Evolutionary conservation across 1,284 basidiomycete species (phyloP).

Genomic region (Chalciporus sp.): DNA sequence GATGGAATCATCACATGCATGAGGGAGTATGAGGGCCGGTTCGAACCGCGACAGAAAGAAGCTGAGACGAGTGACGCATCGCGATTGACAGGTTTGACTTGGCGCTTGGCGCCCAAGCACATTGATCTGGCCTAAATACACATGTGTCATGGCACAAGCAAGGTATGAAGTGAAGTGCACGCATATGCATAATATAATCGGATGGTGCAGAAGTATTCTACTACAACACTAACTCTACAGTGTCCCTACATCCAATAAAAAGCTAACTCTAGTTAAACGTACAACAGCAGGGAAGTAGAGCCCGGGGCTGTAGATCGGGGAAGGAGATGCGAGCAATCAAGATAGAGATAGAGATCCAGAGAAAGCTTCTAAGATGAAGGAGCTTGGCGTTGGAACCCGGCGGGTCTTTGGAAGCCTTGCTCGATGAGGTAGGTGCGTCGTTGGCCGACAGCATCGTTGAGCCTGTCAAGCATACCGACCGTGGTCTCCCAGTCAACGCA

Average conservation of each 20-base stretch:
- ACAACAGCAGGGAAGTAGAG: conserved; percentile 3
- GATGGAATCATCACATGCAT: no score
- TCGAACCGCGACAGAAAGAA: no score
- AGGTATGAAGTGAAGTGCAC: background rate
- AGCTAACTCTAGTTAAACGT: conserved; percentile 8
- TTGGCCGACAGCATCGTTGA: conserved; percentile 56
- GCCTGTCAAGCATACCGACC: conserved; percentile 71
- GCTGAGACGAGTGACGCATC: no score
- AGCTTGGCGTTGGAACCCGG: conserved; percentile 26
- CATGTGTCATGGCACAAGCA: background rate
- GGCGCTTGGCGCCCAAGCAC: no score
- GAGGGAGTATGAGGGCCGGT: no score
- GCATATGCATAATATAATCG: background rate
- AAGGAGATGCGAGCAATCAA: background rate
- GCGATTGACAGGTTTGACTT: no score
- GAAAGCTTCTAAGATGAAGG: conserved; percentile 13
- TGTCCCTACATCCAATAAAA: conserved; percentile 2
- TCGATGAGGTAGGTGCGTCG: conserved; percentile 40
- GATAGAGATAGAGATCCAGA: background rate
- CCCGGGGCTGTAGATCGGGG: background rate
- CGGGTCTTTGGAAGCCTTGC: conserved; percentile 34
- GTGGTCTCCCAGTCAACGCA: conserved; percentile 93
- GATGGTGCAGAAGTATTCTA: background rate
- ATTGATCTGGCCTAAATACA: background rate
- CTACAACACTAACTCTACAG: conserved; percentile 1